These are phyloP conservation scores for Rhizodiscina lignyota DNA, from an alignment of 495 filamentous ascomycete genomes.

Conservation along the genomic window DNA sequence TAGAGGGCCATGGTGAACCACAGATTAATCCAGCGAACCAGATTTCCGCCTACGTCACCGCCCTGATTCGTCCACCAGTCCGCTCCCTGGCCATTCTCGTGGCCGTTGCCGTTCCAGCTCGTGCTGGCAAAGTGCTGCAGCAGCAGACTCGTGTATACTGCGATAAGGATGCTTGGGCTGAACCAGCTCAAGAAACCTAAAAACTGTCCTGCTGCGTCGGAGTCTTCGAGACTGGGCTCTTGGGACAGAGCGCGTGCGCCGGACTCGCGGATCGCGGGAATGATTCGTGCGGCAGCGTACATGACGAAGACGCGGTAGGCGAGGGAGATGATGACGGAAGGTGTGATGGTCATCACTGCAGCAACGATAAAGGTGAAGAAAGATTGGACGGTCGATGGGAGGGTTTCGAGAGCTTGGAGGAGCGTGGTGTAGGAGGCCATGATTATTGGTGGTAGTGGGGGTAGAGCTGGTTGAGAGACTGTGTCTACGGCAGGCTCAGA, in stretches of 20 bases:
- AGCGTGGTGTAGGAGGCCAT: conserved; percentile 97
- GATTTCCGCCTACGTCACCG: conserved; percentile 60
- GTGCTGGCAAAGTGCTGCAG: conserved; percentile 84
- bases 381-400: conserved; percentile 72
- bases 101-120: conserved; percentile 26
- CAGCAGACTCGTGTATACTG: conserved; percentile 90
- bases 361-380: conserved; percentile 75
- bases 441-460: conserved; percentile 85
- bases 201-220: conserved; percentile 61
- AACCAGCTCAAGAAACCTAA: conserved; percentile 79
- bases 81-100: conserved; percentile 33
- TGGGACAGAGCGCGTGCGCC: conserved; percentile 68
- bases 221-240: conserved; percentile 70
- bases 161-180: conserved; percentile 77
- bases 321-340: conserved; percentile 84
- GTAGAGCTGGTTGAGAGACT: conserved; percentile 53
- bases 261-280: conserved; percentile 76
- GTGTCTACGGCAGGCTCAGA: conserved; percentile 37
- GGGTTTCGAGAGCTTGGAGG: conserved; percentile 60
- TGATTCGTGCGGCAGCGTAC: conserved; percentile 90
- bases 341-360: conserved; percentile 83
- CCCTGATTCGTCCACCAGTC: conserved; percentile 79
- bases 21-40: conserved; percentile 89
- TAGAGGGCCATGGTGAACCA: conserved; percentile 77
- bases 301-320: conserved; percentile 85